A percentile compares a stretch with the other conserved stretches of the same genome.
Conservation (phyloP, 192 early-diverging fungal genomes). For the Coemansia aciculifera region DNA sequence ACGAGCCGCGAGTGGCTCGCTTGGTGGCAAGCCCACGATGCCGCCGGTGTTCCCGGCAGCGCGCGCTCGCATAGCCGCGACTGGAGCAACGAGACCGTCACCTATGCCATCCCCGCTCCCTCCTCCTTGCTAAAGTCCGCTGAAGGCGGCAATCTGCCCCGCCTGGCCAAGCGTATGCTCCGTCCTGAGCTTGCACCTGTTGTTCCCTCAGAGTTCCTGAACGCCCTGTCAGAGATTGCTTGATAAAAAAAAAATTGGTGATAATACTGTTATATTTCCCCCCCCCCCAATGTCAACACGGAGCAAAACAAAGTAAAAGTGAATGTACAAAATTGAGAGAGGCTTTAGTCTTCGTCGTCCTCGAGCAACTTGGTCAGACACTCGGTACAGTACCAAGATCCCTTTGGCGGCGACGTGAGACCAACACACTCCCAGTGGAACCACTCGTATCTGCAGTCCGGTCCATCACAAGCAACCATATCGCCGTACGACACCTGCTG, state of each 20-base stretch:
- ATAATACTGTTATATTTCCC: background rate
- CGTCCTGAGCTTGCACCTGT: slow-evolving; percentile 39
- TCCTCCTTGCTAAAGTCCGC: slow-evolving; percentile 1
- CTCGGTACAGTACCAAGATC: slow-evolving; percentile 59
- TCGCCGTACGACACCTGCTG: slow-evolving; percentile 59
- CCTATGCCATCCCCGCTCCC: background rate
- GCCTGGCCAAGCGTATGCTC: background rate
- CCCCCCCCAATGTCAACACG: background rate
- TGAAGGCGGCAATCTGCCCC: background rate
- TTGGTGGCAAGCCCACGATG: slow-evolving; percentile 41
- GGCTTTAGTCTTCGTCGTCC: slow-evolving; percentile 26
- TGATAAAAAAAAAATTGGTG: background rate
- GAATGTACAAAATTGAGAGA: background rate
- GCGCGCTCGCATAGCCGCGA: slow-evolving; percentile 27
- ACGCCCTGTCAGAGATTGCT: slow-evolving; percentile 25
- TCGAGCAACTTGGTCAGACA: slow-evolving; percentile 48
- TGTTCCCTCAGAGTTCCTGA: slow-evolving; percentile 50
- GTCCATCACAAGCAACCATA: slow-evolving; percentile 59
- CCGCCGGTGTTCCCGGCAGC: background rate
- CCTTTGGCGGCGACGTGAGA: slow-evolving; percentile 54
- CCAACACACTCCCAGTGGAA: slow-evolving; percentile 63
- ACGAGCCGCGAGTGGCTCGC: slow-evolving; percentile 56
- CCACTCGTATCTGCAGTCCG: slow-evolving; percentile 57
- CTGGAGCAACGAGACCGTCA: slow-evolving; percentile 54
- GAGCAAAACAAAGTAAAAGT: slow-evolving; percentile 1